Evolutionary conservation across 345 rosid genomes (phyloP).

Genomic region (Jatropha curcas): DNA sequence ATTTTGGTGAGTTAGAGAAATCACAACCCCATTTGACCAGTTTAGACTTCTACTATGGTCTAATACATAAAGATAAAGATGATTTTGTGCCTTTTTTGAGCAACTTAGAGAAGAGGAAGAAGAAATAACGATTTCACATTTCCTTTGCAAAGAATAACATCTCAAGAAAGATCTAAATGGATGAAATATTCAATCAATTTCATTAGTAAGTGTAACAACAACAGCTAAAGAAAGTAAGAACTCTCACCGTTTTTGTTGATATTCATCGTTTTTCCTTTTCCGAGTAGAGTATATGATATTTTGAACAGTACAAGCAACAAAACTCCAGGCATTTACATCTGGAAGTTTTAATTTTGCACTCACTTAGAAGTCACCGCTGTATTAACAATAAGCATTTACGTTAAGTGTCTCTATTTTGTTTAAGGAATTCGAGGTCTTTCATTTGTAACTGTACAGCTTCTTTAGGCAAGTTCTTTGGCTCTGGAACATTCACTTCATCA

Average conservation of each 20-base stretch:
- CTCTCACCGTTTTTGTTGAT: neutral
- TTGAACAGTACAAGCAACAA: neutral
- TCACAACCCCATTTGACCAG: too few species aligned
- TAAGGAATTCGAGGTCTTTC: slow-evolving; percentile 92
- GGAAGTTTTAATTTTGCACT: neutral
- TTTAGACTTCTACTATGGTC: too few species aligned
- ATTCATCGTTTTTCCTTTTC: neutral
- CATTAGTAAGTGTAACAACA: neutral
- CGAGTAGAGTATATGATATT: neutral
- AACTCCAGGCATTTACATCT: neutral
- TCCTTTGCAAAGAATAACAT: neutral
- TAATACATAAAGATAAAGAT: too few species aligned
- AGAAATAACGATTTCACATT: neutral
- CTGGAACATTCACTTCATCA: slow-evolving; percentile 42
- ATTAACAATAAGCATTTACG: neutral
- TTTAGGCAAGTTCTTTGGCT: slow-evolving; percentile 58
- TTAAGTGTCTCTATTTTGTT: slow-evolving; percentile 58
- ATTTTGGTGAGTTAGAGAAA: too few species aligned
- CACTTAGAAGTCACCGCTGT: neutral
- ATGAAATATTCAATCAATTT: neutral
- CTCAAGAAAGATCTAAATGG: too few species aligned
- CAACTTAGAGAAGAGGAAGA: too few species aligned
- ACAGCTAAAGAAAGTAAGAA: neutral
- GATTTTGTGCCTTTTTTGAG: too few species aligned
- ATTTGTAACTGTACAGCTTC: slow-evolving; percentile 82